Percentiles rank a stretch among this genome's conserved stretches.
These are phyloP conservation scores for Aureoboletus auriporus DNA, from an alignment of 768 basidiomycete species.

Conservation along the genomic window DNA sequence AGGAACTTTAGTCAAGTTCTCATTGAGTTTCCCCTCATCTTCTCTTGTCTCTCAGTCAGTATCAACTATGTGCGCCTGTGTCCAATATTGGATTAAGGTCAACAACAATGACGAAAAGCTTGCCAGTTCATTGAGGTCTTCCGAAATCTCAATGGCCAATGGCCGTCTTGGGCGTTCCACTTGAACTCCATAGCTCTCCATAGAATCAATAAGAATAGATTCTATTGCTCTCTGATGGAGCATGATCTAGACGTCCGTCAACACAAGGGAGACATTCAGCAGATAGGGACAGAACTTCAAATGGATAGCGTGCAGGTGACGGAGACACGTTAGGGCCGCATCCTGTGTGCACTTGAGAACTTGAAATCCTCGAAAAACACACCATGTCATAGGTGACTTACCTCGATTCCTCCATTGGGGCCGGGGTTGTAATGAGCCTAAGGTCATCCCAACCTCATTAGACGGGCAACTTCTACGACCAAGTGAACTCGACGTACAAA, in stretches of 20 bases:
- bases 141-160: conserved; percentile 24
- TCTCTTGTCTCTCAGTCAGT: no score
- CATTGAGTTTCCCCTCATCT: no score
- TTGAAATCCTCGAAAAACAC: no score
- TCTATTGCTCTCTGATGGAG: conserved; percentile 36
- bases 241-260: conserved; percentile 14
- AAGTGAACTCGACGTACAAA: no score
- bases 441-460: no score
- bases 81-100: no score
- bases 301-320: conserved; percentile 62
- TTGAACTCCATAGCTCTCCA: conserved; percentile 25
- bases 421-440: conserved; percentile 77
- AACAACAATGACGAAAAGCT: no score
- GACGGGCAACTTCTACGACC: no score
- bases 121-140: conserved; percentile 26
- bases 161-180: conserved; percentile 22
- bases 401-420: conserved; percentile 58
- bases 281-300: conserved; percentile 43
- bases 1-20: no score
- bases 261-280: background rate
- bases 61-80: no score
- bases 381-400: conserved; percentile 13
- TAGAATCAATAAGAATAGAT: conserved; percentile 31
- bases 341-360: conserved; percentile 37
- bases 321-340: conserved; percentile 59